phyloP scores from a whole-genome alignment of 164 flowering plant species.

The Echeveria elegans region DNA sequence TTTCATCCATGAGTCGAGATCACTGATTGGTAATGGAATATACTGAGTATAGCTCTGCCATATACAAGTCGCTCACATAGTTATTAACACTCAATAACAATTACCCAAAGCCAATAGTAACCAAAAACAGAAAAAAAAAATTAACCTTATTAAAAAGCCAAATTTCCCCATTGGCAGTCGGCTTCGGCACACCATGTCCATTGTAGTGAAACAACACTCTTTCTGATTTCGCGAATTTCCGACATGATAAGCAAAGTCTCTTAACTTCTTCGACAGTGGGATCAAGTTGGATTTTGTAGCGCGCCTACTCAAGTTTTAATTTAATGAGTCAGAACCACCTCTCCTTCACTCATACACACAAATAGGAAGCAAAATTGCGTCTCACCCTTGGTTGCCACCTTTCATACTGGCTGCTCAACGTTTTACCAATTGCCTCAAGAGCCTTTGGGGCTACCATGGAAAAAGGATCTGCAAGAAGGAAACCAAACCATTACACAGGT shows the following conservation, averaged over 20 bases:
- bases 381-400: slow-evolving; percentile 96
- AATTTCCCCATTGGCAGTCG: slow-evolving; percentile 92
- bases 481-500: not conserved
- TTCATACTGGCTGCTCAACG: slow-evolving; percentile 73
- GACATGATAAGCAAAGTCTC: slow-evolving; percentile 85
- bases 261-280: slow-evolving; percentile 92
- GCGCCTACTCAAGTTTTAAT: slow-evolving; percentile 45
- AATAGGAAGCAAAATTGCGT: not conserved
- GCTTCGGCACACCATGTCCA: slow-evolving; percentile 99
- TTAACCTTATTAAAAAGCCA: slow-evolving; percentile 99
- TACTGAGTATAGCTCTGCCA: slow-evolving; percentile 89
- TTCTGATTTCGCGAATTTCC: slow-evolving; percentile 82
- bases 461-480: slow-evolving; percentile 64
- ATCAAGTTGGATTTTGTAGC: slow-evolving; percentile 74
- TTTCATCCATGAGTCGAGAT: slow-evolving; percentile 91
- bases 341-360: not conserved
- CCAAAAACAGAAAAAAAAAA: slow-evolving; percentile 12
- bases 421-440: slow-evolving; percentile 75
- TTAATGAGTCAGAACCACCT: slow-evolving; percentile 5
- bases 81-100: not conserved
- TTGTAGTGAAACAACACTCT: slow-evolving; percentile 94
- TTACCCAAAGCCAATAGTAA: not conserved
- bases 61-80: slow-evolving; percentile 7
- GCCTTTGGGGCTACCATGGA: slow-evolving; percentile 92
- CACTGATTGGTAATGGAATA: slow-evolving; percentile 83